Percentiles rank a stretch among this genome's conserved stretches.
Conservation (phyloP, 352 stramenopile genomes). For the Globisporangium heterothallicum region DNA sequence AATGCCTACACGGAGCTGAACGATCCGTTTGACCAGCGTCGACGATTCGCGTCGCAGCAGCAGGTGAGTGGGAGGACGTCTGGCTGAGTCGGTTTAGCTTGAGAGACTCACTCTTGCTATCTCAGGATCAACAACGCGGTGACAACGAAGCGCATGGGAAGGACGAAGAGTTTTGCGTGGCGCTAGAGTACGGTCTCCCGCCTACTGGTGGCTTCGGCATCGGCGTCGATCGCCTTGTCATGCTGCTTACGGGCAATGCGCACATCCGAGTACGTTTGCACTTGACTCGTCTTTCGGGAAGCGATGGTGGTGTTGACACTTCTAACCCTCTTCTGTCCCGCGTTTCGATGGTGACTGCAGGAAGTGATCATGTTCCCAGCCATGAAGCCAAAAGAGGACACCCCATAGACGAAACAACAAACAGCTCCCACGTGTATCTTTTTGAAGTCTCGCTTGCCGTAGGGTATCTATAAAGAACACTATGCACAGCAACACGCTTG, state of each 20-base stretch:
- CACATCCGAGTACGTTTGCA: slow-evolving; percentile 90
- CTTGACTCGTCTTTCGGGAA: background rate
- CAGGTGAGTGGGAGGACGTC: slow-evolving; percentile 17
- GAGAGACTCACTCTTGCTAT: background rate
- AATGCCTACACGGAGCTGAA: slow-evolving; percentile 99
- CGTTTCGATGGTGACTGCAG: slow-evolving; percentile 45
- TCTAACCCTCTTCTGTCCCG: background rate
- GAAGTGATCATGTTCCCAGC: slow-evolving; percentile 99
- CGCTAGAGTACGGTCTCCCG: slow-evolving; percentile 96
- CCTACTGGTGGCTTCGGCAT: slow-evolving; percentile 97
- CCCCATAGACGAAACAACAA: background rate
- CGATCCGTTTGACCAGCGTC: slow-evolving; percentile 95
- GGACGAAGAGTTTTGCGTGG: slow-evolving; percentile 97
- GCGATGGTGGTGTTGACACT: background rate
- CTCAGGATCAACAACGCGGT: slow-evolving; percentile 56
- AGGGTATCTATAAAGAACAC: no score
- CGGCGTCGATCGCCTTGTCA: slow-evolving; percentile 96
- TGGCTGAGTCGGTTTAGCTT: background rate
- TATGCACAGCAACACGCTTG: no score
- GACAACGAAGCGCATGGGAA: slow-evolving; percentile 89
- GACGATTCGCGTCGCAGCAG: slow-evolving; percentile 93
- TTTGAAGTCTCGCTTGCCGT: no score
- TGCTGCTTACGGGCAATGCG: slow-evolving; percentile 97
- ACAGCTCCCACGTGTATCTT: no score
- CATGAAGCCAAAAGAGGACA: slow-evolving; percentile 90